phyloP scores from a whole-genome alignment of 176 grass and related monocot genomes.

The Avena insularis region DNA sequence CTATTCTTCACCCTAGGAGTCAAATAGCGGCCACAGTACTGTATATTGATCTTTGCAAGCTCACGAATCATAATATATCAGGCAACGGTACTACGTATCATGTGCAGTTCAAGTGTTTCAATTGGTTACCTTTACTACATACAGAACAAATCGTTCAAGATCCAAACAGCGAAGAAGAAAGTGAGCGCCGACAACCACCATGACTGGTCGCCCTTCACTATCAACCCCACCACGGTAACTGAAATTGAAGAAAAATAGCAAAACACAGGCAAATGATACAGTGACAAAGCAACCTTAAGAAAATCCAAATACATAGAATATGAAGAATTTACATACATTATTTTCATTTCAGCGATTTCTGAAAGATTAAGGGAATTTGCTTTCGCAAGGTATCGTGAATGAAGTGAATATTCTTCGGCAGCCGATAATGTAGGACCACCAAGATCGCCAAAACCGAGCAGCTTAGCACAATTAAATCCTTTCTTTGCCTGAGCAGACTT shows the following conservation, averaged over 20 bases:
- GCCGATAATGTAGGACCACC: conserved; percentile 81
- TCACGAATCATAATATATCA: background rate
- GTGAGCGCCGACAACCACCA: conserved; percentile 95
- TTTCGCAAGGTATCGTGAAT: conserved; percentile 94
- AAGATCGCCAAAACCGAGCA: conserved; percentile 93
- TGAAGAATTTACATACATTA: conserved; percentile 71
- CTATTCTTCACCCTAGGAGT: no score
- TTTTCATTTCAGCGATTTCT: conserved; percentile 99
- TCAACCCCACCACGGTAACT: conserved; percentile 91
- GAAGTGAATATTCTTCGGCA: conserved; percentile 97
- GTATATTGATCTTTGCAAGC: conserved; percentile 3
- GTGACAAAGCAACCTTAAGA: background rate
- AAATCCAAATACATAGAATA: background rate
- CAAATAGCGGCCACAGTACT: background rate
- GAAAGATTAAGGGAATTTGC: conserved; percentile 98
- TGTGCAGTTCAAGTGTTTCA: conserved; percentile 6
- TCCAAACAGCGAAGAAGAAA: conserved; percentile 98
- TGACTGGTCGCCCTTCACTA: conserved; percentile 83
- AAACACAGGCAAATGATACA: conserved; percentile 16
- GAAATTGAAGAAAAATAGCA: conserved; percentile 18
- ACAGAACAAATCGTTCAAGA: conserved; percentile 83
- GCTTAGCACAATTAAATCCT: conserved; percentile 87
- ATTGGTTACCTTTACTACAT: conserved; percentile 82
- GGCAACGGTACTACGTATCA: background rate
- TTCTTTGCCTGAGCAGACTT: conserved; percentile 77